These are phyloP conservation scores for Ophiostoma montium DNA, from an alignment of 2,329 filamentous ascomycete genomes.

Conservation along the genomic window DNA sequence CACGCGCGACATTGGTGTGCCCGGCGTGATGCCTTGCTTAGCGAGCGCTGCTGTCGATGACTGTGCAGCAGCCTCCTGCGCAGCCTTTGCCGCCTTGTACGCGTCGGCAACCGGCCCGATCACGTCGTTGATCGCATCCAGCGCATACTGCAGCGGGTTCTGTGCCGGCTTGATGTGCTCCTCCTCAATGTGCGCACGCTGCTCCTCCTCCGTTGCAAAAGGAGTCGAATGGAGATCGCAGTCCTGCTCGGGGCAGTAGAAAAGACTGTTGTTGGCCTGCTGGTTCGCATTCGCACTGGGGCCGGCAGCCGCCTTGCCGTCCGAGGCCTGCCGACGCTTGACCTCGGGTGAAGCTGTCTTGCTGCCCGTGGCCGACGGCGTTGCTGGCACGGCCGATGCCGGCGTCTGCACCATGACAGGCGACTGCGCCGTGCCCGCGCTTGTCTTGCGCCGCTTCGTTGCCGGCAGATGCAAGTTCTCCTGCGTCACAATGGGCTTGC, in stretches of 20 bases:
- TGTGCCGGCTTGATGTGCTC: constrained; percentile 43
- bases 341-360: constrained; percentile 28
- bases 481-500: constrained; percentile 35
- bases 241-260: constrained; percentile 37
- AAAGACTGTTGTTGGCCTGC: constrained; percentile 25
- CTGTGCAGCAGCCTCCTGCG: constrained; percentile 13
- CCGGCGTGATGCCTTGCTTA: constrained; percentile 30
- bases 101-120: constrained; percentile 41
- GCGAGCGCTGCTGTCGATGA: constrained; percentile 23
- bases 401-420: constrained; percentile 22
- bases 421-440: constrained; percentile 22
- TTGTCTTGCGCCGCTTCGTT: constrained; percentile 40
- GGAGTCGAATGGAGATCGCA: constrained; percentile 37
- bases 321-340: constrained; percentile 22
- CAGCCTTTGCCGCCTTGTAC: constrained; percentile 24
- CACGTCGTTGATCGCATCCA: constrained; percentile 33
- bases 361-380: constrained; percentile 28
- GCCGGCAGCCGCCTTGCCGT: constrained; percentile 11
- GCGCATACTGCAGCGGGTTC: constrained; percentile 38
- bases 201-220: constrained; percentile 40
- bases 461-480: constrained; percentile 40
- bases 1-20: constrained; percentile 38
- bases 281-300: constrained; percentile 3
- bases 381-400: constrained; percentile 16
- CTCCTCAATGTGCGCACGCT: constrained; percentile 39